phyloP scores from a whole-genome alignment of 164 flowering plant species.

The Nymphaea thermarum region DNA sequence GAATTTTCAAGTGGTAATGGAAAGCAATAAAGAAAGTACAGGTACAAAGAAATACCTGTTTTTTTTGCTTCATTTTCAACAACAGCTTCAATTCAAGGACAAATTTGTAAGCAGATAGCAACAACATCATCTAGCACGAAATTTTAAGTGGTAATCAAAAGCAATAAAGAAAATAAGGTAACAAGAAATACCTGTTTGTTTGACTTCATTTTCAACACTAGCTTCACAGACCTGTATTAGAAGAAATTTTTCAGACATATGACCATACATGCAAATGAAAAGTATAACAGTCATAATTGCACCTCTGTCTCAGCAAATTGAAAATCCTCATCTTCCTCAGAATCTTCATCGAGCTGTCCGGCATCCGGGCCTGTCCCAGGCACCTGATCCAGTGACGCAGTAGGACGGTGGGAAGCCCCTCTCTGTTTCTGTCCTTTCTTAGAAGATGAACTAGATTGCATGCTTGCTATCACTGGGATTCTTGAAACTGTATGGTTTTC shows the following conservation, averaged over 20 bases:
- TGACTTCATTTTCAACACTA: slow-evolving; percentile 31
- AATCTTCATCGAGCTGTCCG: slow-evolving; percentile 71
- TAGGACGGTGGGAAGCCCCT: slow-evolving; percentile 29
- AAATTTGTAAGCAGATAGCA: slow-evolving; percentile 1
- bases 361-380: slow-evolving; percentile 55
- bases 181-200: slow-evolving; percentile 38
- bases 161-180: neutral
- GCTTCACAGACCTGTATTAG: no score
- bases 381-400: slow-evolving; percentile 42
- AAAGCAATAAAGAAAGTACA: neutral
- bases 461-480: slow-evolving; percentile 90
- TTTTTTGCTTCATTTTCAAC: slow-evolving; percentile 37
- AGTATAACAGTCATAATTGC: no score
- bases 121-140: slow-evolving; percentile 2
- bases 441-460: slow-evolving; percentile 62
- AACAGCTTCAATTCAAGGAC: slow-evolving; percentile 1
- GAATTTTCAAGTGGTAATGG: neutral
- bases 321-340: slow-evolving; percentile 93
- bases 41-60: slow-evolving; percentile 34
- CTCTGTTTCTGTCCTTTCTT: slow-evolving; percentile 35
- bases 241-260: no score
- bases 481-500: slow-evolving; percentile 62
- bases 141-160: neutral
- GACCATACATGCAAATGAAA: neutral
- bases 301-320: slow-evolving; percentile 84